phyloP scores from a whole-genome alignment of 768 basidiomycete species.

The Imleria badia region DNA sequence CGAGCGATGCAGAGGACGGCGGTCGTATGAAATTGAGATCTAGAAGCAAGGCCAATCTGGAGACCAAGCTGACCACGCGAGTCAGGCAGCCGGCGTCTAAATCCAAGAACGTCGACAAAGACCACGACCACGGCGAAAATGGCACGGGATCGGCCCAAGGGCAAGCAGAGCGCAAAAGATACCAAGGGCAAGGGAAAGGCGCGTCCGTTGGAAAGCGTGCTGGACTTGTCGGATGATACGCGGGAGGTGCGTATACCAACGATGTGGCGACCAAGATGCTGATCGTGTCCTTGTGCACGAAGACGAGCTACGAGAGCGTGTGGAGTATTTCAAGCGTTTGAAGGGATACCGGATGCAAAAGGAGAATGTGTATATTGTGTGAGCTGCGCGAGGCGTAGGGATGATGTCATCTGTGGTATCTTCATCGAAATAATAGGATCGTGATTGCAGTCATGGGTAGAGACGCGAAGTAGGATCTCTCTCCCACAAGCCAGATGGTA shows the following conservation, averaged over 20 bases:
- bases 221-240: too few relatives aligned
- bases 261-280: too few relatives aligned
- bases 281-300: constrained; percentile 33
- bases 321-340: constrained; percentile 54
- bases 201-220: too few relatives aligned
- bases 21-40: constrained; percentile 20
- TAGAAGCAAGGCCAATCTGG: constrained; percentile 12
- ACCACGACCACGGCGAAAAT: constrained; percentile 2
- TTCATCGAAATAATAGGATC: constrained; percentile 3
- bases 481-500: too few relatives aligned
- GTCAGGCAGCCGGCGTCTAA: constrained; percentile 15
- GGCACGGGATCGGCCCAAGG: constrained; percentile 21
- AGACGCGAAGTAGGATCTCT: too few relatives aligned
- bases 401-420: constrained; percentile 15
- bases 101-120: constrained; percentile 9
- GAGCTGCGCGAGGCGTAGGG: constrained; percentile 21
- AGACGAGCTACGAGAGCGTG: constrained; percentile 46
- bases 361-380: constrained; percentile 60
- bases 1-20: constrained; percentile 9
- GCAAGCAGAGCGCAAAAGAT: constrained; percentile 11
- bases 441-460: too few relatives aligned
- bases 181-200: constrained; percentile 29
- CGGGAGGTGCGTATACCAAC: too few relatives aligned
- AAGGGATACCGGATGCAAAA: constrained; percentile 53
- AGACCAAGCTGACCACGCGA: neutral